phyloP scores from a whole-genome alignment of 768 basidiomycete species.

The Auriscalpium vulgare region DNA sequence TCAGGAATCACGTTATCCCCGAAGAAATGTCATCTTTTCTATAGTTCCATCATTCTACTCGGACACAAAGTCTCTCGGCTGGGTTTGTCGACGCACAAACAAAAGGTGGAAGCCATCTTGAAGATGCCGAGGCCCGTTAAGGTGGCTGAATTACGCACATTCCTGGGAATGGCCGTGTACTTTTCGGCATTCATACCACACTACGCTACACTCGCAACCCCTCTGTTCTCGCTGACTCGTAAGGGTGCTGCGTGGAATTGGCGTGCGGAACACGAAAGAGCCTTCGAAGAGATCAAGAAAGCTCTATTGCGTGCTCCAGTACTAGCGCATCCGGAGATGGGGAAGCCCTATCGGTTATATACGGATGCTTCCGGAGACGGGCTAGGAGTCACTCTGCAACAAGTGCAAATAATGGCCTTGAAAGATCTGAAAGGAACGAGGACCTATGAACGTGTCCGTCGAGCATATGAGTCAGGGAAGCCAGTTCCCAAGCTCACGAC shows the following conservation, averaged over 20 bases:
- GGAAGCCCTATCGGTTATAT: conserved; percentile 17
- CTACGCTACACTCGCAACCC: conserved; percentile 18
- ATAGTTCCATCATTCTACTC: conserved; percentile 25
- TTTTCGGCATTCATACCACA: conserved; percentile 19
- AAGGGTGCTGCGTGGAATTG: conserved; percentile 17
- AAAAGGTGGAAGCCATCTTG: conserved; percentile 29
- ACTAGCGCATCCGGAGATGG: conserved; percentile 12
- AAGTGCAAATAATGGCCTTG: conserved; percentile 16
- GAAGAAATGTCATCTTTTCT: conserved; percentile 27
- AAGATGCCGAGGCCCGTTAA: conserved; percentile 15
- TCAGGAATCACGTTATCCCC: conserved; percentile 25
- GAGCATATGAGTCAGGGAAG: background rate
- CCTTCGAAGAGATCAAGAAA: conserved; percentile 17
- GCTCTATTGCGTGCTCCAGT: conserved; percentile 16
- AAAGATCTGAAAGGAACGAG: conserved; percentile 17
- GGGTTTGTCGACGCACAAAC: conserved; percentile 28
- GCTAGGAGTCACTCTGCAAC: conserved; percentile 16
- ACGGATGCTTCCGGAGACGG: conserved; percentile 21
- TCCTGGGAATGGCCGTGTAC: conserved; percentile 22
- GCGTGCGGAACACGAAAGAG: conserved; percentile 12
- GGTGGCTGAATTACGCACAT: conserved; percentile 14
- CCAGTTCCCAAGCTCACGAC: background rate
- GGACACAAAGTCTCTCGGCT: conserved; percentile 33
- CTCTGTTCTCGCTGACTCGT: conserved; percentile 17
- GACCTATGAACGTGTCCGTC: conserved; percentile 11